These are phyloP conservation scores for grape (Vitis vinifera) DNA, from an alignment of 164 flowering plant genomes.

Conservation along the genomic window ASM3070453v1 NC_081808.1:9037501-9038000, in stretches of 20 bases:
- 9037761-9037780: constrained; percentile 45
- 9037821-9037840: constrained; percentile 39
- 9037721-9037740: constrained; percentile 41
- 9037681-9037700: constrained; percentile 47
- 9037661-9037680: constrained; percentile 9
- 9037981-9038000: constrained; percentile 30
- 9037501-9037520: constrained; percentile 40
- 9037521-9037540: constrained; percentile 30
- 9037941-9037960: constrained; percentile 25
- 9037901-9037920: constrained; percentile 37
- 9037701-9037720: constrained; percentile 38
- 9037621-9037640: constrained; percentile 21
- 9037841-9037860: constrained; percentile 42
- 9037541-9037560: constrained; percentile 37
- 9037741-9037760: constrained; percentile 39
- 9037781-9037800: constrained; percentile 45
- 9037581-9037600: constrained; percentile 53
- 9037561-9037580: constrained; percentile 51
- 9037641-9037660: constrained; percentile 17
- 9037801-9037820: constrained; percentile 31
- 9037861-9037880: constrained; percentile 40
- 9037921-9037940: constrained; percentile 28
- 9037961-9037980: constrained; percentile 35
- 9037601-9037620: constrained; percentile 45
- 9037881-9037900: constrained; percentile 35